Percentiles rank a stretch among this genome's conserved stretches.
Evolutionary conservation across 345 rosid genomes (phyloP).

Genomic region (Cardamine chenopodiifolia): DNA sequence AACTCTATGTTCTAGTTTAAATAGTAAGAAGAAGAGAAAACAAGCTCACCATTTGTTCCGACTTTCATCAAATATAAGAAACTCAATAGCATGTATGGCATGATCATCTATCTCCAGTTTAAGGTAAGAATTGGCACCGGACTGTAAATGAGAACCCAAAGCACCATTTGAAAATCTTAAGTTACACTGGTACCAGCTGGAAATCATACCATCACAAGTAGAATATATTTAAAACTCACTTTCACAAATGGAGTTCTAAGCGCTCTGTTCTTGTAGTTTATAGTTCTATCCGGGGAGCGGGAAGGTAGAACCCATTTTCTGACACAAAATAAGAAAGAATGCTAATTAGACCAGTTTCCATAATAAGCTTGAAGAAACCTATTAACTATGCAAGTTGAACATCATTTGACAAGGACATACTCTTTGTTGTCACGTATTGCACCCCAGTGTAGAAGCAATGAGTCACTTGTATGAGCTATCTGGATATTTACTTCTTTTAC

Average conservation of each 20-base stretch:
- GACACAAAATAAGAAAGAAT: constrained; percentile 29
- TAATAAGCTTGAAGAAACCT: constrained; percentile 2
- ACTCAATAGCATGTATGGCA: constrained; percentile 76
- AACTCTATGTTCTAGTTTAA: constrained; percentile 9
- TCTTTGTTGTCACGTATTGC: constrained; percentile 63
- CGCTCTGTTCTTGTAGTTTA: constrained; percentile 84
- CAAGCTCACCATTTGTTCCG: constrained; percentile 76
- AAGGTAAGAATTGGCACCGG: constrained; percentile 64
- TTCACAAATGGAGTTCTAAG: constrained; percentile 86
- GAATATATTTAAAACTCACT: constrained; percentile 50
- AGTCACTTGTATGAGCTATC: constrained; percentile 57
- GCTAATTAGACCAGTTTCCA: not conserved
- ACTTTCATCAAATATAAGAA: constrained; percentile 85
- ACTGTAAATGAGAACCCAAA: constrained; percentile 49
- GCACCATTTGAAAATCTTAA: constrained; percentile 23
- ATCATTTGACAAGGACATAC: constrained; percentile 53
- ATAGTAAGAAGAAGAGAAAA: constrained; percentile 15
- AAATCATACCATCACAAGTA: constrained; percentile 24
- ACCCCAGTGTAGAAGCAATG: constrained; percentile 95
- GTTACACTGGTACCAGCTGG: constrained; percentile 22
- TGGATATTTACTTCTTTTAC: constrained; percentile 58
- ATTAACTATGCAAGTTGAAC: not conserved
- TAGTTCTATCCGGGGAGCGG: constrained; percentile 72
- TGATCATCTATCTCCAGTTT: constrained; percentile 82
- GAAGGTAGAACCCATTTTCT: constrained; percentile 95